phyloP scores from a whole-genome alignment of 805 yeast species.

The Saturnispora dispora region DNA sequence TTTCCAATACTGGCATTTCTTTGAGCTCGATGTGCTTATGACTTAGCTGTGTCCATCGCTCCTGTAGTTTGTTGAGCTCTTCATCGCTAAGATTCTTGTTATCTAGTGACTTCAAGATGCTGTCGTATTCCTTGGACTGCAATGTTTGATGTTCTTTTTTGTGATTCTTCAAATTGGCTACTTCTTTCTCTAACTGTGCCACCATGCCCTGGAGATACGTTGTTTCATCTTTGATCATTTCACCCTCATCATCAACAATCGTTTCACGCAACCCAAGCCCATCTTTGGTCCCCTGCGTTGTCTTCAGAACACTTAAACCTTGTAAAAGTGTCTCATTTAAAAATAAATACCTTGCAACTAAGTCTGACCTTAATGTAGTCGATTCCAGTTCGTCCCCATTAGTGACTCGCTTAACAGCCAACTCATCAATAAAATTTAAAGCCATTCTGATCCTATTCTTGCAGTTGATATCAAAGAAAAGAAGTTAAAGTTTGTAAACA shows the following conservation, averaged over 20 bases:
- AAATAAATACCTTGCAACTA: constrained; percentile 27
- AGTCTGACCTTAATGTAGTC: constrained; percentile 27
- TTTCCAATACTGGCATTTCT: constrained; percentile 14
- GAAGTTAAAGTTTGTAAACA: background rate
- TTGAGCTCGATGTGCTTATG: constrained; percentile 9
- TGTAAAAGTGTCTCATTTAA: constrained; percentile 26
- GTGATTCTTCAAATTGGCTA: background rate
- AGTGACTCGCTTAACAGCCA: constrained; percentile 21
- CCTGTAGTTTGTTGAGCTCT: background rate
- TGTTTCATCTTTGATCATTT: constrained; percentile 10
- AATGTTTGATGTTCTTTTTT: background rate
- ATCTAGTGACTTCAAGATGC: background rate
- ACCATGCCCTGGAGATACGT: constrained; percentile 15
- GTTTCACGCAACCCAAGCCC: constrained; percentile 19
- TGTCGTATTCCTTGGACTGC: background rate
- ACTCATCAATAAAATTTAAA: constrained; percentile 14
- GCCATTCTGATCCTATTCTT: background rate
- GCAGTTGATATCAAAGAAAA: background rate
- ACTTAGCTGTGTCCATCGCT: constrained; percentile 6
- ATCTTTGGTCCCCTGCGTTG: constrained; percentile 6
- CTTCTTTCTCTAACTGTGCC: constrained; percentile 11
- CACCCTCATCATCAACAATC: constrained; percentile 10
- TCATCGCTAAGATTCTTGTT: constrained; percentile 4
- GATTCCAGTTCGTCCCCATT: constrained; percentile 19
- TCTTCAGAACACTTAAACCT: constrained; percentile 14